A percentile compares a stretch with the other conserved stretches of the same genome.
Conservation (phyloP, 495 filamentous ascomycete species). For the Pseudoneurospora amorphoporcata region DNA sequence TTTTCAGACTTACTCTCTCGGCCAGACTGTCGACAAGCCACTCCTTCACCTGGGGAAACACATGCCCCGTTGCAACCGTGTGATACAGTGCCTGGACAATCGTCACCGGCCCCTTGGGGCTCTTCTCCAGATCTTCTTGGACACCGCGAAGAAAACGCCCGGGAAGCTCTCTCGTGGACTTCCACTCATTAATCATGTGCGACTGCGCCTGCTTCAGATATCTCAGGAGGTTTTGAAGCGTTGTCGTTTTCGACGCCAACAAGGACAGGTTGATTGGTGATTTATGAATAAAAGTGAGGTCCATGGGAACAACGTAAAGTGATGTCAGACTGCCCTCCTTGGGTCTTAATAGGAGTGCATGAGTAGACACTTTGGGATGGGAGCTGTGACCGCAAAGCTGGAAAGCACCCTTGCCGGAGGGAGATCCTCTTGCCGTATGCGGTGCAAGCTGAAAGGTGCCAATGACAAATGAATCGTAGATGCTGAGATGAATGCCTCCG, state of each 20-base stretch:
- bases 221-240: slow-evolving; percentile 72
- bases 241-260: slow-evolving; percentile 75
- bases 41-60: slow-evolving; percentile 63
- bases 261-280: slow-evolving; percentile 73
- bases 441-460: slow-evolving; percentile 47
- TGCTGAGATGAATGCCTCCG: slow-evolving; percentile 69
- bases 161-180: slow-evolving; percentile 71
- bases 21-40: slow-evolving; percentile 82
- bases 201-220: slow-evolving; percentile 70
- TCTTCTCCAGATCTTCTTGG: slow-evolving; percentile 48
- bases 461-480: slow-evolving; percentile 85
- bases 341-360: slow-evolving; percentile 53
- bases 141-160: slow-evolving; percentile 64
- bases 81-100: slow-evolving; percentile 77
- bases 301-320: slow-evolving; percentile 62
- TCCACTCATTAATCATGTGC: slow-evolving; percentile 70
- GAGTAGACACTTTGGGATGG: slow-evolving; percentile 63
- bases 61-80: slow-evolving; percentile 74
- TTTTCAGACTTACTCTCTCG: slow-evolving; percentile 53
- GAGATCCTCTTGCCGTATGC: background rate
- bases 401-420: slow-evolving; percentile 4
- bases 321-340: slow-evolving; percentile 16
- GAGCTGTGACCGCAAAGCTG: slow-evolving; percentile 54
- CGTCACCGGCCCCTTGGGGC: slow-evolving; percentile 25
- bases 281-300: slow-evolving; percentile 69